Evolutionary conservation across 2,329 filamentous ascomycete genomes (phyloP).

Genomic region (Diaporthe destruens): DNA sequence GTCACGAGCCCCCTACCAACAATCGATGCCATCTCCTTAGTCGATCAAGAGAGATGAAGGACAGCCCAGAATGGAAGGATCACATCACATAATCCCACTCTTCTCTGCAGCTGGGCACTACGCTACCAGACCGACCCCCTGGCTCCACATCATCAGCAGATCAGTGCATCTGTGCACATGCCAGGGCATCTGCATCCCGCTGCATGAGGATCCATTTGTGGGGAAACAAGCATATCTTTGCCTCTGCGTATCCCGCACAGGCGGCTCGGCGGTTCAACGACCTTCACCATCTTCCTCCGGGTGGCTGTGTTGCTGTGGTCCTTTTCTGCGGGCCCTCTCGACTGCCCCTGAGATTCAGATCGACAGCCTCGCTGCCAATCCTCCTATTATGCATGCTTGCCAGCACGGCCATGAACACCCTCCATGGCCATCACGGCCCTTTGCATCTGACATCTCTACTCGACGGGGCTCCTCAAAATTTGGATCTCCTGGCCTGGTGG

Average conservation of each 20-base stretch:
- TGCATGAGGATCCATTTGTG: slow-evolving; percentile 21
- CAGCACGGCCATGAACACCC: slow-evolving; percentile 5
- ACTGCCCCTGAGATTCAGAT: slow-evolving; percentile 39
- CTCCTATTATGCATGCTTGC: slow-evolving; percentile 33
- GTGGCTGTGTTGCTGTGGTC: slow-evolving; percentile 23
- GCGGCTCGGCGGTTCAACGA: background rate
- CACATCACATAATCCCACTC: background rate
- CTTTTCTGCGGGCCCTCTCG: slow-evolving; percentile 13
- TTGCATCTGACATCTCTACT: slow-evolving; percentile 26
- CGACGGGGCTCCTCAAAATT: slow-evolving; percentile 26
- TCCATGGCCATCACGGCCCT: slow-evolving; percentile 20
- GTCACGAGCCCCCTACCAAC: slow-evolving; percentile 5
- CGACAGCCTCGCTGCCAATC: slow-evolving; percentile 34
- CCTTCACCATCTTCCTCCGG: slow-evolving; percentile 9
- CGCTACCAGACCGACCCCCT: no score
- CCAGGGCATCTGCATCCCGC: background rate
- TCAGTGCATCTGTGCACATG: background rate
- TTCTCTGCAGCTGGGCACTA: background rate
- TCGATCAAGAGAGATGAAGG: slow-evolving; percentile 29
- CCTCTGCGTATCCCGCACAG: slow-evolving; percentile 10
- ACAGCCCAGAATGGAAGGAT: background rate
- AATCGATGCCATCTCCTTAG: slow-evolving; percentile 16
- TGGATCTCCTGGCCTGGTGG: slow-evolving; percentile 34
- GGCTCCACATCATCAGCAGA: no score
- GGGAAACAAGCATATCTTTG: slow-evolving; percentile 36